These are phyloP conservation scores for Syncephalastrum contaminatum DNA, from an alignment of 371 early-diverging fungal species.

Conservation along the genomic window DNA sequence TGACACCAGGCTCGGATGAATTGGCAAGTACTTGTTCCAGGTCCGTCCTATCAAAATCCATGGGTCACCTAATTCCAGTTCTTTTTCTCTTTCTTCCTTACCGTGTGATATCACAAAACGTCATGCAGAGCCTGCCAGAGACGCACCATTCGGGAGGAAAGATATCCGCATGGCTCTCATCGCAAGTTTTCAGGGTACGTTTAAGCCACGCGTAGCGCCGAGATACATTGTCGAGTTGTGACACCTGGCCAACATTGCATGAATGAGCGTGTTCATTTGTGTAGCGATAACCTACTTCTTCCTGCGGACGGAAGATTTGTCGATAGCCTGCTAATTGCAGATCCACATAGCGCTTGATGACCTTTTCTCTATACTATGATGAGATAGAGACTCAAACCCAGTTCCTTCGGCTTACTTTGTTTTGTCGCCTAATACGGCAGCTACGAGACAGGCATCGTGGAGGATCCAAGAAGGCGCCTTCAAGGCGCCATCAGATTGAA, in stretches of 20 bases:
- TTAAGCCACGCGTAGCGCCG: constrained; percentile 94
- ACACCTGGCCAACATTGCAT: constrained; percentile 42
- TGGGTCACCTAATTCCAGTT: no score
- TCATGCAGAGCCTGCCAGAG: constrained; percentile 65
- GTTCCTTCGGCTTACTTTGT: constrained; percentile 53
- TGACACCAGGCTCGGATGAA: constrained; percentile 59
- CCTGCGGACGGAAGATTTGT: constrained; percentile 73
- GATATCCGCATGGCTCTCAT: constrained; percentile 80
- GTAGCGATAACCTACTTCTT: constrained; percentile 57
- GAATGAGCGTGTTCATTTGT: not conserved
- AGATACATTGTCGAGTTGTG: constrained; percentile 82
- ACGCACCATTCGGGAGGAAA: constrained; percentile 86
- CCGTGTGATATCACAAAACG: constrained; percentile 84
- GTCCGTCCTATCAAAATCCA: constrained; percentile 34
- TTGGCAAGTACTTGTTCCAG: constrained; percentile 52
- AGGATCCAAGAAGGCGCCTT: constrained; percentile 54
- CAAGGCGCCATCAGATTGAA: constrained; percentile 51
- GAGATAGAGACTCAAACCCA: not conserved
- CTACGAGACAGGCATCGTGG: constrained; percentile 77
- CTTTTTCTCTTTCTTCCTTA: constrained; percentile 13
- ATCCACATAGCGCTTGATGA: constrained; percentile 82
- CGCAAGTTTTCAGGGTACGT: constrained; percentile 77
- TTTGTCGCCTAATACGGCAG: constrained; percentile 69
- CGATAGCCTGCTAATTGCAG: constrained; percentile 83
- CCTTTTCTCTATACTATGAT: constrained; percentile 29